Evolutionary conservation across 2,329 filamentous ascomycete genomes (phyloP).

Genomic region (Fusarium buharicum): DNA sequence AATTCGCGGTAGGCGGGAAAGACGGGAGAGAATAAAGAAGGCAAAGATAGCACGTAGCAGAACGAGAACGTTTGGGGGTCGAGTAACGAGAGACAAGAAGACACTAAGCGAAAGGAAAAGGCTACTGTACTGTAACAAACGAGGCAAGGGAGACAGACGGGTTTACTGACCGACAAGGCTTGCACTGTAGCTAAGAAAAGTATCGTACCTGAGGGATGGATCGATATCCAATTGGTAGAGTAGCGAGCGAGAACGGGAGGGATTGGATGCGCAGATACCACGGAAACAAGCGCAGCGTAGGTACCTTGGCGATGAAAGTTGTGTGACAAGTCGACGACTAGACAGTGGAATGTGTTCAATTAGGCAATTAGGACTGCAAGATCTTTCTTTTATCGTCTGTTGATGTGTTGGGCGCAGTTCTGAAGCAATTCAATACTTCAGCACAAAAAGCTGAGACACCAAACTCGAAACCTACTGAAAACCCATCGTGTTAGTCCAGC

Average conservation of each 20-base stretch:
- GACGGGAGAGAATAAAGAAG: constrained; percentile 9
- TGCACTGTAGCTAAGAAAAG: constrained; percentile 28
- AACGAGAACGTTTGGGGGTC: constrained; percentile 17
- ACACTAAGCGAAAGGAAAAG: constrained; percentile 15
- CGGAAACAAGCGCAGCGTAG: constrained; percentile 22
- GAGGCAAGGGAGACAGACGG: constrained; percentile 36
- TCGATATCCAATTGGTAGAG: constrained; percentile 30
- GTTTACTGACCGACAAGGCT: constrained; percentile 33
- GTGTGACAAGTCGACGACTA: constrained; percentile 5
- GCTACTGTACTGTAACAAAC: constrained; percentile 12
- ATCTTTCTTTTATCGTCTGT: not conserved
- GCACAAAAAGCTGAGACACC: constrained; percentile 20
- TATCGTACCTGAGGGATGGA: constrained; percentile 24
- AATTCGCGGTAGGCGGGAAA: constrained; percentile 8
- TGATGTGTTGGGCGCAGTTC: constrained; percentile 2
- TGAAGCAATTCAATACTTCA: constrained; percentile 16
- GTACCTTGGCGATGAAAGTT: constrained; percentile 6
- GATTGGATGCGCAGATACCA: constrained; percentile 22
- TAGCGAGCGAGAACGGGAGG: constrained; percentile 16
- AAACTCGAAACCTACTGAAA: constrained; percentile 32
- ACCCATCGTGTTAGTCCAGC: constrained; percentile 28
- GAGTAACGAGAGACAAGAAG: constrained; percentile 28
- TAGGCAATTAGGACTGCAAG: not conserved
- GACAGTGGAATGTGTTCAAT: constrained; percentile 15
- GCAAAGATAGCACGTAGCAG: not conserved